These are phyloP conservation scores for Phyllosticta citribraziliensis DNA, from an alignment of 2,329 filamentous ascomycete genomes.

Conservation along the genomic window DNA sequence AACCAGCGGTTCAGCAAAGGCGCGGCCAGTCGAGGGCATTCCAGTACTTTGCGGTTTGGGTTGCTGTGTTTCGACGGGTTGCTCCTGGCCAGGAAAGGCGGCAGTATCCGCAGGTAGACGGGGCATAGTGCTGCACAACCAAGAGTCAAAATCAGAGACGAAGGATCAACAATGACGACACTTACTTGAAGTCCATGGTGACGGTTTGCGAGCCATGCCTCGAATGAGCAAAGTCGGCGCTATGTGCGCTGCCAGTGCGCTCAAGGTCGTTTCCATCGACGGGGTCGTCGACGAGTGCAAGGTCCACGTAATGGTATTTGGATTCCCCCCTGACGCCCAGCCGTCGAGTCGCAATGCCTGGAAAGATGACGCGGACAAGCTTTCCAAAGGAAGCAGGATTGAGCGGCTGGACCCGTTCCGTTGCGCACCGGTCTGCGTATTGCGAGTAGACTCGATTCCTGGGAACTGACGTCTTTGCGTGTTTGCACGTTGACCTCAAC, in stretches of 20 bases:
- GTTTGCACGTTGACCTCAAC: conserved; percentile 63
- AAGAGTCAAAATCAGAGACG: not conserved
- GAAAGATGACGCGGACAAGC: conserved; percentile 90
- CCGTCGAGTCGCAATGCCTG: conserved; percentile 83
- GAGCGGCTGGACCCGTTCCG: conserved; percentile 84
- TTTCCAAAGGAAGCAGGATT: conserved; percentile 98
- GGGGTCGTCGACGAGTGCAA: conserved; percentile 39
- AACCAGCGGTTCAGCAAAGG: conserved; percentile 38
- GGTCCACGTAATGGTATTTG: conserved; percentile 82
- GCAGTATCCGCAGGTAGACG: conserved; percentile 40
- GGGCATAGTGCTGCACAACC: conserved; percentile 28
- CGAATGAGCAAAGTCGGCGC: conserved; percentile 2
- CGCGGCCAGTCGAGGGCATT: conserved; percentile 33
- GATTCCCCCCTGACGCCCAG: conserved; percentile 92
- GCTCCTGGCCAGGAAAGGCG: conserved; percentile 32
- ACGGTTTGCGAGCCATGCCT: conserved; percentile 25
- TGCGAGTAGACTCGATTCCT: conserved; percentile 89
- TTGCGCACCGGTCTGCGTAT: conserved; percentile 87
- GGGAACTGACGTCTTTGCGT: conserved; percentile 77
- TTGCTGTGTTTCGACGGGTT: conserved; percentile 15
- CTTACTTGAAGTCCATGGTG: conserved; percentile 27
- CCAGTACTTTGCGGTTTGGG: conserved; percentile 23
- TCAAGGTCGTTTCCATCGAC: conserved; percentile 8
- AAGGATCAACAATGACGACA: not conserved
- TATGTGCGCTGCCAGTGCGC: conserved; percentile 8